Conservation (phyloP, 106 monocot species). For the Allium fistulosum region DNA sequence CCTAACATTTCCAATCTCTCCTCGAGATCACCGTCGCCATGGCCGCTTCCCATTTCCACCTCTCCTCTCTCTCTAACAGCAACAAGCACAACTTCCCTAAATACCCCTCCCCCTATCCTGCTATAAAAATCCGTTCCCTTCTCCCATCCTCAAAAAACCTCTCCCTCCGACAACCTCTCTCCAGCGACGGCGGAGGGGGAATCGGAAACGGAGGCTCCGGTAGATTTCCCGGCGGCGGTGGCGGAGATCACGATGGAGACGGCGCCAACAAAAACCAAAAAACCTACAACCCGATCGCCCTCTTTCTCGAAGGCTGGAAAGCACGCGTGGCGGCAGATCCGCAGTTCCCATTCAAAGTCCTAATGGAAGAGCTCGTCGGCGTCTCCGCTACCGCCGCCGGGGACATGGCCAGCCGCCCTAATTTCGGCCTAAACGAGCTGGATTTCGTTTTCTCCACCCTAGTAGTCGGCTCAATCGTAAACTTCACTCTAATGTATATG, state of each 20-base stretch:
- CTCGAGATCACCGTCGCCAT: background rate
- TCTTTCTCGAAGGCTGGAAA: constrained; percentile 66
- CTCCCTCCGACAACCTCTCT: background rate
- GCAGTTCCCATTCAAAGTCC: constrained; percentile 82
- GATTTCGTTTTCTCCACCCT: constrained; percentile 89
- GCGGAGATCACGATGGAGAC: constrained; percentile 10
- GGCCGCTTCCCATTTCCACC: constrained; percentile 3
- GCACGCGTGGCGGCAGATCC: constrained; percentile 73
- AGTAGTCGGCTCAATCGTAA: constrained; percentile 84
- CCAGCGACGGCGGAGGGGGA: constrained; percentile 1
- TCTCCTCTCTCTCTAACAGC: constrained; percentile 5
- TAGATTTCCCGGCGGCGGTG: constrained; percentile 7
- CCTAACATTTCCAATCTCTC: background rate
- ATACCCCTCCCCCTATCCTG: background rate
- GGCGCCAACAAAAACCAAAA: background rate
- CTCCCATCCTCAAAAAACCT: background rate
- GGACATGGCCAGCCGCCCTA: constrained; percentile 82
- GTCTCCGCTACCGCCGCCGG: constrained; percentile 61
- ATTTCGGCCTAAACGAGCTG: constrained; percentile 83
- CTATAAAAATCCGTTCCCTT: background rate
- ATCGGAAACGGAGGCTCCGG: constrained; percentile 11
- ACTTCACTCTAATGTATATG: constrained; percentile 83
- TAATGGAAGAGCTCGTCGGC: constrained; percentile 82
- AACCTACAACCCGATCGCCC: constrained; percentile 11
- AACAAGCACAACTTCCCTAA: background rate